phyloP scores from a whole-genome alignment of 1,139 yeast species.

The Zhuliangozyma blackwelliae region DNA sequence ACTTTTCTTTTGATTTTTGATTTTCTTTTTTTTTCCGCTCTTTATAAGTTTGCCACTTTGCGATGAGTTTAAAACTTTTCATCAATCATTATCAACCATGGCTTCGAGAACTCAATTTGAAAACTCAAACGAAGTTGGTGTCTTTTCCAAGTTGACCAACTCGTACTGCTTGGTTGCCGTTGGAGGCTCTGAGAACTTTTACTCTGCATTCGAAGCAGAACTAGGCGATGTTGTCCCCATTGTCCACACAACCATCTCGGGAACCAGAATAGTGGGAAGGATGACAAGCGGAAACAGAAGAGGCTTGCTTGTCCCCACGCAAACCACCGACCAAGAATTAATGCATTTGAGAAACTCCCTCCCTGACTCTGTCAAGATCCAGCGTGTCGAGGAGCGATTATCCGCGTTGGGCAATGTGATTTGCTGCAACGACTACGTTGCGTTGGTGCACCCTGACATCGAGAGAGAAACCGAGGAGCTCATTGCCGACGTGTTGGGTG shows the following conservation, averaged over 20 bases:
- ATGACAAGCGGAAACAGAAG: conserved; percentile 99
- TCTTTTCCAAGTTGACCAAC: conserved; percentile 93
- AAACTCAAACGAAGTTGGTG: conserved; percentile 98
- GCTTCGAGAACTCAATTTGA: conserved; percentile 71
- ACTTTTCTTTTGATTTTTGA: too few species aligned
- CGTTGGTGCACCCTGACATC: conserved; percentile 97
- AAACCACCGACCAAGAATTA: conserved; percentile 98
- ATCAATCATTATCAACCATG: conserved; percentile 18
- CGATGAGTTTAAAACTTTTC: too few species aligned
- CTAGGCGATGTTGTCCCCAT: conserved; percentile 95
- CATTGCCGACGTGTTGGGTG: conserved; percentile 98
- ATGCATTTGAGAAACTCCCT: conserved; percentile 95
- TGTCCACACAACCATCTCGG: conserved; percentile 96
- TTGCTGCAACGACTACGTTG: conserved; percentile 98
- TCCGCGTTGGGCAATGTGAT: conserved; percentile 97
- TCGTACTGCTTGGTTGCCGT: conserved; percentile 94
- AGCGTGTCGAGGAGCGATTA: conserved; percentile 95
- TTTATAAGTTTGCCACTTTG: too few species aligned
- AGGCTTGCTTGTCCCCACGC: conserved; percentile 94
- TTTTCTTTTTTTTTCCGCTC: too few species aligned
- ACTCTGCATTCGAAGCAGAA: conserved; percentile 96
- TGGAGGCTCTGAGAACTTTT: conserved; percentile 97
- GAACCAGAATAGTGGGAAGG: conserved; percentile 96
- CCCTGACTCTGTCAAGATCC: conserved; percentile 95
- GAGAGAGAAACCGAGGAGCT: conserved; percentile 99